Evolutionary conservation across 352 stramenopile genomes (phyloP).

Genomic region (Phytophthora pini): DNA sequence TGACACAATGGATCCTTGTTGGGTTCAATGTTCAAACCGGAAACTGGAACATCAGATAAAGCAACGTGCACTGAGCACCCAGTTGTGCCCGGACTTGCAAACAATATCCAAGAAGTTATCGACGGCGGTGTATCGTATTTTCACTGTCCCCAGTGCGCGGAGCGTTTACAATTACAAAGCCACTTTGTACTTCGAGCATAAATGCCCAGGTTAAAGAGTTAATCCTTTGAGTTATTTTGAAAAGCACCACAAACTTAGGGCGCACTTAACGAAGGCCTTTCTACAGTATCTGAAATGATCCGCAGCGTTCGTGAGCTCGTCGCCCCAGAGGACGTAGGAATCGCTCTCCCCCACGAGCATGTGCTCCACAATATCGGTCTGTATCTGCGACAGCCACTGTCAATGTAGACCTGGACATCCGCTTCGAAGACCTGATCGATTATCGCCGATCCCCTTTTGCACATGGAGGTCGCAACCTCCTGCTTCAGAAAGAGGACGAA

Average conservation of each 20-base stretch:
- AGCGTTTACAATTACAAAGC: too few species aligned
- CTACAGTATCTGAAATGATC: conserved; percentile 43
- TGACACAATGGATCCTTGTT: too few species aligned
- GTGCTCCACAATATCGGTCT: conserved; percentile 60
- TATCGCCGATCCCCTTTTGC: conserved; percentile 52
- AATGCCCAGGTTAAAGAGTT: too few species aligned
- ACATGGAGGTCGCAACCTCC: conserved; percentile 52
- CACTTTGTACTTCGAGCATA: too few species aligned
- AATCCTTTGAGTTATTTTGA: too few species aligned
- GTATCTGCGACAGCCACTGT: neutral
- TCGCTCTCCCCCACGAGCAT: conserved; percentile 62
- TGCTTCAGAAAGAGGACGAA: conserved; percentile 75
- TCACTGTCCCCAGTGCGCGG: too few species aligned
- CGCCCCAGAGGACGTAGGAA: conserved; percentile 38
- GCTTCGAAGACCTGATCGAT: conserved; percentile 58
- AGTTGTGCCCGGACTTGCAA: too few species aligned
- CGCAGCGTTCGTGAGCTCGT: conserved; percentile 57
- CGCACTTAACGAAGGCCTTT: conserved; percentile 8
- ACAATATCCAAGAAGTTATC: too few species aligned
- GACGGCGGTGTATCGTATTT: too few species aligned
- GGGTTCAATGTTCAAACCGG: too few species aligned
- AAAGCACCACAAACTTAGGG: conserved; percentile 13
- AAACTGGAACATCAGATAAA: too few species aligned
- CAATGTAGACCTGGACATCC: conserved; percentile 32
- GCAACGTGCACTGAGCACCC: too few species aligned